Conservation (phyloP, 768 basidiomycete genomes). For the Porphyrellus cyaneotinctus region DNA sequence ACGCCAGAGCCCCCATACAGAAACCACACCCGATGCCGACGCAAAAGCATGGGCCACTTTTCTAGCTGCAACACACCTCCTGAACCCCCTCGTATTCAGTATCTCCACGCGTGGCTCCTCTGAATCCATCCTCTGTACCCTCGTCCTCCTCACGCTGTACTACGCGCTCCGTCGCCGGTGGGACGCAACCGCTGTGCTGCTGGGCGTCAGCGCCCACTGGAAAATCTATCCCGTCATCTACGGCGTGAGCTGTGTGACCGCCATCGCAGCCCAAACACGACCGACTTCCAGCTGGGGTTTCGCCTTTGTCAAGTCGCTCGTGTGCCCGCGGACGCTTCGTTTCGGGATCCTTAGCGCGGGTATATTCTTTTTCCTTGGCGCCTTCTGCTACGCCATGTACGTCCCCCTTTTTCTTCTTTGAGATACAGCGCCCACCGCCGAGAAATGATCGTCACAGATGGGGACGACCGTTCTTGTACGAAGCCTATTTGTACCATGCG, state of each 20-base stretch:
- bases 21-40: neutral
- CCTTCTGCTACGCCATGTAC: slow-evolving; percentile 70
- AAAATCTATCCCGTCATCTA: slow-evolving; percentile 97
- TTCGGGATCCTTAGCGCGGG: slow-evolving; percentile 69
- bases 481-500: slow-evolving; percentile 92
- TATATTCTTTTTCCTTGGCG: slow-evolving; percentile 62
- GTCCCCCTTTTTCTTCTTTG: slow-evolving; percentile 31
- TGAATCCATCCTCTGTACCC: slow-evolving; percentile 77
- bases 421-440: neutral
- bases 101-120: slow-evolving; percentile 98
- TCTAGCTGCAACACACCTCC: slow-evolving; percentile 70
- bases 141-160: slow-evolving; percentile 71
- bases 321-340: slow-evolving; percentile 50
- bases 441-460: slow-evolving; percentile 51
- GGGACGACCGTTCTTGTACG: slow-evolving; percentile 88
- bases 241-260: slow-evolving; percentile 62
- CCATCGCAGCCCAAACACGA: slow-evolving; percentile 23
- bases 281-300: slow-evolving; percentile 17
- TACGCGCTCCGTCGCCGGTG: slow-evolving; percentile 55
- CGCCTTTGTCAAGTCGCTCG: slow-evolving; percentile 35
- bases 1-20: neutral
- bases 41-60: slow-evolving; percentile 41
- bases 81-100: slow-evolving; percentile 92
- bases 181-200: slow-evolving; percentile 61
- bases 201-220: slow-evolving; percentile 89